Conservation (phyloP, 192 early-diverging fungal genomes). For the Backusella tarrabulga region DNA sequence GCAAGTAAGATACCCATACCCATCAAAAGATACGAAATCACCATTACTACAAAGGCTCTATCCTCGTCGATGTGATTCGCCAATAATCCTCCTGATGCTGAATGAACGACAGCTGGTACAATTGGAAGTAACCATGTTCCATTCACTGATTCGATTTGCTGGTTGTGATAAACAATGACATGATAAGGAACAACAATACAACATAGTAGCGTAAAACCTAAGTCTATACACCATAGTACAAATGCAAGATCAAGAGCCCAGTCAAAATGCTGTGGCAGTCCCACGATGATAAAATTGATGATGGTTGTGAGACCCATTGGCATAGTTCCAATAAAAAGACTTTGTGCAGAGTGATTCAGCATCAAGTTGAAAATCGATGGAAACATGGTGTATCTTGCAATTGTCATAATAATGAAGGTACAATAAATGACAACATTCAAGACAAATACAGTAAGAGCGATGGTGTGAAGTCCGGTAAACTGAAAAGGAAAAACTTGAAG, state of each 20-base stretch:
- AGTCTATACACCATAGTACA: slow-evolving; percentile 43
- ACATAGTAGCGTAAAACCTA: slow-evolving; percentile 35
- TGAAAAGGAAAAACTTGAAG: slow-evolving; percentile 43
- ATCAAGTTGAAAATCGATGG: slow-evolving; percentile 44
- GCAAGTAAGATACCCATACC: slow-evolving; percentile 46
- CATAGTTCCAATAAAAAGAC: slow-evolving; percentile 48
- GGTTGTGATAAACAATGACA: slow-evolving; percentile 41
- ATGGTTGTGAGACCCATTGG: slow-evolving; percentile 53
- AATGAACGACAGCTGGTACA: slow-evolving; percentile 47
- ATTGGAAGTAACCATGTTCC: slow-evolving; percentile 49
- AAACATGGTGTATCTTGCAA: slow-evolving; percentile 32
- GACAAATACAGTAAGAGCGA: slow-evolving; percentile 38
- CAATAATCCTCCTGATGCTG: slow-evolving; percentile 39
- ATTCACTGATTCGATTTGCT: slow-evolving; percentile 40
- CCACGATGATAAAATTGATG: slow-evolving; percentile 29
- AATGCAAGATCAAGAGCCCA: slow-evolving; percentile 44
- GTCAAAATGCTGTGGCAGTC: slow-evolving; percentile 19
- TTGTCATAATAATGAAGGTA: slow-evolving; percentile 29
- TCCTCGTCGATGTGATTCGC: slow-evolving; percentile 24
- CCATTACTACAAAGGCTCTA: slow-evolving; percentile 28
- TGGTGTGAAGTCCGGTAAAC: slow-evolving; percentile 35
- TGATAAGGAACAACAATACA: slow-evolving; percentile 42
- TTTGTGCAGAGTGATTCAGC: slow-evolving; percentile 44
- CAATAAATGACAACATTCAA: slow-evolving; percentile 42
- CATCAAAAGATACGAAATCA: slow-evolving; percentile 46